Conservation (phyloP, 2,329 filamentous ascomycete genomes). For the Phyllosticta citrichinensis region DNA sequence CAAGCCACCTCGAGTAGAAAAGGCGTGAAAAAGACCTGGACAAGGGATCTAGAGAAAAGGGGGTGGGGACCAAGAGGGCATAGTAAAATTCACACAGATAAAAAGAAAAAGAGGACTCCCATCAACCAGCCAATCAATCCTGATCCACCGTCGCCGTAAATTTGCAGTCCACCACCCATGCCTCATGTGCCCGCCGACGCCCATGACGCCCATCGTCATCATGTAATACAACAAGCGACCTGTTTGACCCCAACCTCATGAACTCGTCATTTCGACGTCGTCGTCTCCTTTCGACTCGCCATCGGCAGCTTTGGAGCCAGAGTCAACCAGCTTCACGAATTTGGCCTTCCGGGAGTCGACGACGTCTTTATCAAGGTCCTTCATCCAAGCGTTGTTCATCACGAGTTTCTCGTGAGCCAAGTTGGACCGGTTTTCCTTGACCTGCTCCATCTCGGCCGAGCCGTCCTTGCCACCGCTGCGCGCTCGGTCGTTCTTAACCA, state of each 20-base stretch:
- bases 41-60: no score
- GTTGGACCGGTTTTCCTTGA: conserved; percentile 24
- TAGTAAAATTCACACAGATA: background rate
- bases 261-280: background rate
- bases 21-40: background rate
- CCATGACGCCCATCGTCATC: background rate
- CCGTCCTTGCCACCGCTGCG: conserved; percentile 27
- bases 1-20: background rate
- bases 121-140: background rate
- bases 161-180: background rate
- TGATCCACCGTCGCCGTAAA: background rate
- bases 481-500: conserved; percentile 27
- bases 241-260: background rate
- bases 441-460: conserved; percentile 23
- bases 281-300: background rate
- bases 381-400: conserved; percentile 38
- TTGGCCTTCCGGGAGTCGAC: conserved; percentile 34
- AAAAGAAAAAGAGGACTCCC: background rate
- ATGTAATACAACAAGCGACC: background rate
- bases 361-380: conserved; percentile 35
- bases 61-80: background rate
- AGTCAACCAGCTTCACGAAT: conserved; percentile 12
- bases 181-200: background rate
- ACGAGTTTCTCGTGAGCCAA: conserved; percentile 33
- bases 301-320: background rate